Evolutionary conservation across 2,329 filamentous ascomycete genomes (phyloP).

Genomic region (Neonectria sp.): DNA sequence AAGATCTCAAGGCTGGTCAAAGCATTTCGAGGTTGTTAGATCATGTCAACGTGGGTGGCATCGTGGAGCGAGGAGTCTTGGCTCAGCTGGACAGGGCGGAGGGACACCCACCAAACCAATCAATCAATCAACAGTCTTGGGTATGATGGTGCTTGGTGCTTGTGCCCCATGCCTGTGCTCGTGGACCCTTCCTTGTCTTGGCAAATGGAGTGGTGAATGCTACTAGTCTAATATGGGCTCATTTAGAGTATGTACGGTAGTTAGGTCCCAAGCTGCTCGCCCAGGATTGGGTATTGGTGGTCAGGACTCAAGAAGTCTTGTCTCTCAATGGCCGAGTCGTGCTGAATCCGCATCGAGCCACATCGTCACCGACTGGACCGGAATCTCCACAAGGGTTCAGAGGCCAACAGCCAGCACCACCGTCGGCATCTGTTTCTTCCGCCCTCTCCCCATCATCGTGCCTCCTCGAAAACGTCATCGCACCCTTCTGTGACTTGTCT

Average conservation of each 20-base stretch:
- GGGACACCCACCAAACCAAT: neutral
- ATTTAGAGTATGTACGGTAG: neutral
- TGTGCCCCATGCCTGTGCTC: conserved; percentile 1
- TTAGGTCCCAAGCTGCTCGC: neutral
- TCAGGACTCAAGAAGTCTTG: neutral
- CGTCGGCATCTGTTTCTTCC: conserved; percentile 8
- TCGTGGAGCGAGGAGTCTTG: conserved; percentile 2
- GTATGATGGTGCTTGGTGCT: neutral
- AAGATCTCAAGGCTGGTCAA: neutral
- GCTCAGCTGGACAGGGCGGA: conserved; percentile 5
- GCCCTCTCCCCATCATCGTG: conserved; percentile 1
- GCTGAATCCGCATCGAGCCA: conserved; percentile 17
- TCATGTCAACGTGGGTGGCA: conserved; percentile 3
- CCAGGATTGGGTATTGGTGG: neutral
- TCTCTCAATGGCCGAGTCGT: conserved; percentile 8
- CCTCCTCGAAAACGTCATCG: conserved; percentile 26
- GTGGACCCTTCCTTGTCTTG: conserved; percentile 8
- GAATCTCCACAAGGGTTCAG: conserved; percentile 20
- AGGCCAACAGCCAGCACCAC: neutral
- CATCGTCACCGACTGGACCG: conserved; percentile 24
- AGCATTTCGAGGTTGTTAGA: too few species aligned
- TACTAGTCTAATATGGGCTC: neutral
- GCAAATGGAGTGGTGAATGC: neutral
- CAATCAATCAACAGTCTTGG: neutral
- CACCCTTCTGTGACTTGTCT: neutral